A percentile compares a stretch with the other conserved stretches of the same genome.
Evolutionary conservation across 1,139 yeast genomes (phyloP).

Genomic region (Blastobotrys malaysiensis): DNA sequence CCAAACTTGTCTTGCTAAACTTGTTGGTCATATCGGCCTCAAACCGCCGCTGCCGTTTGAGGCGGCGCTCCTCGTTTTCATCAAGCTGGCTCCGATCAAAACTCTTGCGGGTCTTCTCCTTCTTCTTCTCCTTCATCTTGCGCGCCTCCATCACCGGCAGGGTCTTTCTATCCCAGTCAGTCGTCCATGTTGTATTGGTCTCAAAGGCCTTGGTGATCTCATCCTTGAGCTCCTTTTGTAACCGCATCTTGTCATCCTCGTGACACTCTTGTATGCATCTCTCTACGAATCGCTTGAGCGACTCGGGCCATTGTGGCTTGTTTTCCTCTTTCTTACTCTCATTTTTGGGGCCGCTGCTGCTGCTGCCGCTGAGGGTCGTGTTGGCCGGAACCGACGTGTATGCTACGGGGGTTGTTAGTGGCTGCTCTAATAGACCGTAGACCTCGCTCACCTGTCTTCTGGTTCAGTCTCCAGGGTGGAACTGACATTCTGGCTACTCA

Average conservation of each 20-base stretch:
- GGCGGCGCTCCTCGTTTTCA: slow-evolving; percentile 35
- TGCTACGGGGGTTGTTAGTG: slow-evolving; percentile 9
- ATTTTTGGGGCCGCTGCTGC: slow-evolving; percentile 5
- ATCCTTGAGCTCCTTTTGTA: slow-evolving; percentile 42
- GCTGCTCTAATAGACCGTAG: background rate
- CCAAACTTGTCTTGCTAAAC: background rate
- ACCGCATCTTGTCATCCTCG: slow-evolving; percentile 34
- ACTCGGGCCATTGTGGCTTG: slow-evolving; percentile 42
- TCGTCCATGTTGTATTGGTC: slow-evolving; percentile 43
- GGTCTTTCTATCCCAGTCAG: slow-evolving; percentile 56
- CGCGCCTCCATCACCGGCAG: slow-evolving; percentile 45
- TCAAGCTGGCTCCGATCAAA: slow-evolving; percentile 27
- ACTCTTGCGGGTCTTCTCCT: slow-evolving; percentile 7
- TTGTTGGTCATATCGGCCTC: slow-evolving; percentile 31
- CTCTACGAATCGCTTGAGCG: slow-evolving; percentile 44
- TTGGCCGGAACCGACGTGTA: slow-evolving; percentile 16
- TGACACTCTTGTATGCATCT: slow-evolving; percentile 40
- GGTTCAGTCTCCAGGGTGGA: slow-evolving; percentile 27
- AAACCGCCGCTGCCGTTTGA: slow-evolving; percentile 49
- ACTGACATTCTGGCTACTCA: slow-evolving; percentile 19
- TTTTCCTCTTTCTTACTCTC: slow-evolving; percentile 4
- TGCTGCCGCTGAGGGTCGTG: slow-evolving; percentile 11
- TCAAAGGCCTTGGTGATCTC: slow-evolving; percentile 49
- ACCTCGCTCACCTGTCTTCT: slow-evolving; percentile 3
- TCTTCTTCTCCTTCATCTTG: slow-evolving; percentile 18